Evolutionary conservation across 129 eudicot species (phyloP).

Genomic region (Dittrichia graveolens): DNA sequence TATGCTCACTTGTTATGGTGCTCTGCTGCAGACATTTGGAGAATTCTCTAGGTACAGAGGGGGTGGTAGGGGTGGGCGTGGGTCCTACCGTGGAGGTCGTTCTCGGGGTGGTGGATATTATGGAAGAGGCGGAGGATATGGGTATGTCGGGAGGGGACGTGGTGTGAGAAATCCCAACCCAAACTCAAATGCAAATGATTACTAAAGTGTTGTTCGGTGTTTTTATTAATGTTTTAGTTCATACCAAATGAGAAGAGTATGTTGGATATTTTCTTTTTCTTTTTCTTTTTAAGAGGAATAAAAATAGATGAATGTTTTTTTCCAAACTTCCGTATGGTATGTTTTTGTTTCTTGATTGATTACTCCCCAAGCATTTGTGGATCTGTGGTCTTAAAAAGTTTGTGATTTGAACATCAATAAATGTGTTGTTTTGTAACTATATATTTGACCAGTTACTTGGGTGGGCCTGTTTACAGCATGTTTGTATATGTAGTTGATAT

Average conservation of each 20-base stretch:
- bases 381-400: slow-evolving; percentile 9
- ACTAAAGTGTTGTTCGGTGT: slow-evolving; percentile 11
- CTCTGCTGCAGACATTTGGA: slow-evolving; percentile 76
- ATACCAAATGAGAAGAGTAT: slow-evolving; percentile 29
- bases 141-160: slow-evolving; percentile 77
- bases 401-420: slow-evolving; percentile 3
- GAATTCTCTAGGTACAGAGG: slow-evolving; percentile 84
- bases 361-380: slow-evolving; percentile 9
- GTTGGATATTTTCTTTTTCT: neutral
- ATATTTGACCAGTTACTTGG: too few relatives aligned
- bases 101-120: slow-evolving; percentile 48
- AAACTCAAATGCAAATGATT: slow-evolving; percentile 23
- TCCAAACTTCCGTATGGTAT: slow-evolving; percentile 16
- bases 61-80: slow-evolving; percentile 85
- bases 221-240: slow-evolving; percentile 11
- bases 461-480: too few relatives aligned
- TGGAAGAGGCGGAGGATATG: slow-evolving; percentile 57
- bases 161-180: slow-evolving; percentile 48
- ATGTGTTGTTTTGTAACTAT: slow-evolving; percentile 5
- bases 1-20: slow-evolving; percentile 11
- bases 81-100: slow-evolving; percentile 68
- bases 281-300: neutral
- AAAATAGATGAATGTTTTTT: slow-evolving; percentile 21
- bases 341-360: slow-evolving; percentile 14
- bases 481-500: too few relatives aligned